phyloP scores from a whole-genome alignment of 768 basidiomycete genomes.

The Phaeolepiota aurea region DNA sequence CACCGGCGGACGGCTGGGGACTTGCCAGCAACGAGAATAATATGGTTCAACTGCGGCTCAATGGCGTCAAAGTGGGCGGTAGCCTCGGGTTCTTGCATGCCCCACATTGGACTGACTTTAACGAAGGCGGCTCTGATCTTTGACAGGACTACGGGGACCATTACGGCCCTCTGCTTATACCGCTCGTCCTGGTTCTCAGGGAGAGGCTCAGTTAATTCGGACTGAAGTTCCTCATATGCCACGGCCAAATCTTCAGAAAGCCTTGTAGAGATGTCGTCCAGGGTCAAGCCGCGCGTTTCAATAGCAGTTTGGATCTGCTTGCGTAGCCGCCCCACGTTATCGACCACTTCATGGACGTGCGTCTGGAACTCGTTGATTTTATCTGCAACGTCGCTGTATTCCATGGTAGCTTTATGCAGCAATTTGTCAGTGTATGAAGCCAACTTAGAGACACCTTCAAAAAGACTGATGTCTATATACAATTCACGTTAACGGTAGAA shows the following conservation, averaged over 20 bases:
- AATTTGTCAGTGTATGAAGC: constrained; percentile 12
- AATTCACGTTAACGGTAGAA: no score
- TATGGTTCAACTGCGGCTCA: constrained; percentile 12
- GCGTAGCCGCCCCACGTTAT: constrained; percentile 9
- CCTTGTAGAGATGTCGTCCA: constrained; percentile 9
- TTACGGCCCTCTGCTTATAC: constrained; percentile 15
- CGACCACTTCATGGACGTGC: constrained; percentile 11
- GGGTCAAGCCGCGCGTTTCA: constrained; percentile 1
- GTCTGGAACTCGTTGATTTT: constrained; percentile 14
- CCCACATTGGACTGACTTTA: constrained; percentile 10
- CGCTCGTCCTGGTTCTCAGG: constrained; percentile 17
- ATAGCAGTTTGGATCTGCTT: constrained; percentile 3
- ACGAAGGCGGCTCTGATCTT: constrained; percentile 17
- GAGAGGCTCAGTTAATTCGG: constrained; percentile 20
- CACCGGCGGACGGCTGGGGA: not conserved
- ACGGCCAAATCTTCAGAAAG: constrained; percentile 12
- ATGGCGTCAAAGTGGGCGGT: constrained; percentile 14
- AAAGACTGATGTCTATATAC: no score
- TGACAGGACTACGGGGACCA: constrained; percentile 13
- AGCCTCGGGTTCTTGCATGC: constrained; percentile 15
- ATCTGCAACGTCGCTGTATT: constrained; percentile 8
- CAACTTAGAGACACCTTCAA: no score
- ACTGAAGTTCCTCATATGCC: constrained; percentile 13
- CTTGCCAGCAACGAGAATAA: constrained; percentile 18
- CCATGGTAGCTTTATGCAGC: constrained; percentile 8